Conservation (phyloP, 2,329 filamentous ascomycete genomes). For the Helotiales sp. region DNA sequence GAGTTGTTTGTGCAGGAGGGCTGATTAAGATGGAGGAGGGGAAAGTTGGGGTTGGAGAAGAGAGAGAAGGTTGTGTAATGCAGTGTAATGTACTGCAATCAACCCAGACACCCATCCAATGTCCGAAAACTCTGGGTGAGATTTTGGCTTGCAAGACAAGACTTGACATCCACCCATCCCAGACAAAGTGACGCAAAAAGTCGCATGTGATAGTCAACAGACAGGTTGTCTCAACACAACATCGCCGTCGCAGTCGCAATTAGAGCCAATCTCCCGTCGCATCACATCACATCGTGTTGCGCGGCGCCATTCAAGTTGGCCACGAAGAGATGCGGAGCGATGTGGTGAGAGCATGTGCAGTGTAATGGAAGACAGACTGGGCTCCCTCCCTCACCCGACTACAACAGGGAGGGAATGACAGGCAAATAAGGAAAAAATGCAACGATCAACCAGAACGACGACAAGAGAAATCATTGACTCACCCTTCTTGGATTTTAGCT, state of each 20-base stretch:
- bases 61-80: not conserved
- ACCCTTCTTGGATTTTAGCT: slow-evolving; percentile 92
- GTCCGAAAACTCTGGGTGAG: not conserved
- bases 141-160: not conserved
- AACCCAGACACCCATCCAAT: not conserved
- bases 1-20: not conserved
- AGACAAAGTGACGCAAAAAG: not conserved
- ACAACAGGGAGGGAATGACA: not conserved
- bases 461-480: slow-evolving; percentile 48
- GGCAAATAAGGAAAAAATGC: slow-evolving; percentile 20
- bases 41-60: not conserved
- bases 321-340: not conserved
- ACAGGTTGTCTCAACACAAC: not conserved
- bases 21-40: slow-evolving; percentile 1
- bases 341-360: not conserved
- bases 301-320: not conserved
- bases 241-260: not conserved
- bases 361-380: not conserved
- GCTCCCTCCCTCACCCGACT: not conserved
- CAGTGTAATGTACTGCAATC: not conserved
- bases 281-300: too few species aligned
- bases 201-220: not conserved
- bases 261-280: not conserved
- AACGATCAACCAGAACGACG: not conserved
- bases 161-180: not conserved